A percentile compares a stretch with the other conserved stretches of the same genome.
Evolutionary conservation across 2,329 filamentous ascomycete species (phyloP).

Genomic region (Fonsecaea monophora): DNA sequence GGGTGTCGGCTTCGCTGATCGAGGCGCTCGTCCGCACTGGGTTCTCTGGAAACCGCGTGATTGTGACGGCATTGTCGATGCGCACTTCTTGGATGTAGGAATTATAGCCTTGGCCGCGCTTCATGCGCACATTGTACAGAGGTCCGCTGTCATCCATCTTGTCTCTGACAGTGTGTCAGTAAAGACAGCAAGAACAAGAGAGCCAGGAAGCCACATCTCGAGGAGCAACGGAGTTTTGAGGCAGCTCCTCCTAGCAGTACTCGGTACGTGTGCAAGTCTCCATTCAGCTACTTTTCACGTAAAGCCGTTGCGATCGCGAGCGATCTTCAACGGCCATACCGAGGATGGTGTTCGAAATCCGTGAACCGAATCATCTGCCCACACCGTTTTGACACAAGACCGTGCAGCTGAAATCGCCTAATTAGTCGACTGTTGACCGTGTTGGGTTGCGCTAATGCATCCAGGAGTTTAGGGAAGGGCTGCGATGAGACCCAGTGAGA

Average conservation of each 20-base stretch:
- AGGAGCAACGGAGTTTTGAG: background rate
- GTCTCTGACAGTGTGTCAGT: background rate
- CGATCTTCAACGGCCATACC: constrained; percentile 6
- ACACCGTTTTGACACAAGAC: background rate
- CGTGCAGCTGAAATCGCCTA: constrained; percentile 8
- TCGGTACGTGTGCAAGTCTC: background rate
- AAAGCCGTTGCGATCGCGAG: constrained; percentile 1
- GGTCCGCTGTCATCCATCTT: constrained; percentile 22
- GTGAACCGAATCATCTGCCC: background rate
- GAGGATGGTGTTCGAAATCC: background rate
- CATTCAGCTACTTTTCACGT: background rate
- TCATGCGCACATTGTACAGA: constrained; percentile 23
- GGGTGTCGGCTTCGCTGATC: background rate
- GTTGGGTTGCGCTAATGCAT: constrained; percentile 10
- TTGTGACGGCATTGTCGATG: constrained; percentile 21
- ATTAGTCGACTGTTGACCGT: constrained; percentile 3
- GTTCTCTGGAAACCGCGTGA: constrained; percentile 8
- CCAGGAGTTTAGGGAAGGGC: constrained; percentile 1
- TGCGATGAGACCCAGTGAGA: background rate
- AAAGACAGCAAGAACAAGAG: background rate
- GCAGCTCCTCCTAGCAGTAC: background rate
- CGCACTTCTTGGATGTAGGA: constrained; percentile 20
- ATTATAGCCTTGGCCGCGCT: constrained; percentile 20
- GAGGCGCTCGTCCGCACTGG: background rate
- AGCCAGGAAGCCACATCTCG: background rate